Conservation (phyloP, 2,329 filamentous ascomycete genomes). For the Pochonia chlamydosporia region DNA sequence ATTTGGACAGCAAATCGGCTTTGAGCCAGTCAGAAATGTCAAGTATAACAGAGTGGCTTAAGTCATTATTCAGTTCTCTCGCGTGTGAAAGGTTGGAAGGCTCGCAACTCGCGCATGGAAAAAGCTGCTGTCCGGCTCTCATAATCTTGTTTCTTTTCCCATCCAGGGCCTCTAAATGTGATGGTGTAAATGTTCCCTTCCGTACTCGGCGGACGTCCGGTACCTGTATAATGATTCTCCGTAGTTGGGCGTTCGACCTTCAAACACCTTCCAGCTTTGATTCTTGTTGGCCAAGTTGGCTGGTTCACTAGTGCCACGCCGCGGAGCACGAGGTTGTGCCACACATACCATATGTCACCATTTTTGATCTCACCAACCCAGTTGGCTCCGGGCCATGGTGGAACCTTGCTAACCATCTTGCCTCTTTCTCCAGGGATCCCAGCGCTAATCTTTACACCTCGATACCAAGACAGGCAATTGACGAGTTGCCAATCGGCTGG, state of each 20-base stretch:
- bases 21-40: too few relatives aligned
- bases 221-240: not conserved
- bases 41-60: too few relatives aligned
- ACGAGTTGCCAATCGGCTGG: not conserved
- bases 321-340: too few relatives aligned
- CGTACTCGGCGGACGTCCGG: not conserved
- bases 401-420: not conserved
- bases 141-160: not conserved
- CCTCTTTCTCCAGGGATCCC: not conserved
- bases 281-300: not conserved
- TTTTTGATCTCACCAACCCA: not conserved
- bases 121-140: not conserved
- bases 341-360: too few relatives aligned
- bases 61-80: too few relatives aligned
- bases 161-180: not conserved
- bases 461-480: not conserved
- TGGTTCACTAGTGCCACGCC: not conserved
- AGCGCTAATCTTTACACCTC: not conserved
- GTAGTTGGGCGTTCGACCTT: not conserved
- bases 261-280: not conserved
- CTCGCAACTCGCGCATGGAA: not conserved
- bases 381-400: not conserved
- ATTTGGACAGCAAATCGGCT: too few relatives aligned
- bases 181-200: not conserved
- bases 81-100: too few relatives aligned